phyloP scores from a whole-genome alignment of 2,329 filamentous ascomycete species.

The Xylariales sp. region DNA sequence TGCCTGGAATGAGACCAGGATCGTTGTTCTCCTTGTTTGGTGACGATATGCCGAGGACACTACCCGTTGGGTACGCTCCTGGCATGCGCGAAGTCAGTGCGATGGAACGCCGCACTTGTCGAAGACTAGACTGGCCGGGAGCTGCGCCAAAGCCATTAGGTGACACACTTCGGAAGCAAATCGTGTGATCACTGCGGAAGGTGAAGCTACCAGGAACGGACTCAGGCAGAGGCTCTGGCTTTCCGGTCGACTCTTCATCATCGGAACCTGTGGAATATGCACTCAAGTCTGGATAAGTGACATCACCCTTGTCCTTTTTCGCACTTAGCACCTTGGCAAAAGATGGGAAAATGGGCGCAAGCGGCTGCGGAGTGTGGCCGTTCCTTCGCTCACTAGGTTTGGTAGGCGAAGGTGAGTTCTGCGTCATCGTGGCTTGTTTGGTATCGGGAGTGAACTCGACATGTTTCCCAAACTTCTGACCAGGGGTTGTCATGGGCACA shows the following conservation, averaged over 20 bases:
- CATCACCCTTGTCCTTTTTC: constrained; percentile 25
- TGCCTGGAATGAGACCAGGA: constrained; percentile 31
- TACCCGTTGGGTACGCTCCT: constrained; percentile 45
- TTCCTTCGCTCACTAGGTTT: constrained; percentile 44
- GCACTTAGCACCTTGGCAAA: constrained; percentile 24
- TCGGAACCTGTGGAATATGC: constrained; percentile 19
- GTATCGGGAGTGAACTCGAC: constrained; percentile 77
- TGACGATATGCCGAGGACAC: constrained; percentile 18
- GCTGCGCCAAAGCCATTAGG: constrained; percentile 51
- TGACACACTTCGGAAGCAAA: constrained; percentile 47
- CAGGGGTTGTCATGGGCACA: constrained; percentile 59
- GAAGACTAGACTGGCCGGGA: constrained; percentile 56
- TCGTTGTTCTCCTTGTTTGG: constrained; percentile 35
- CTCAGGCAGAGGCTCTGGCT: constrained; percentile 19
- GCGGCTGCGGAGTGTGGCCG: constrained; percentile 29
- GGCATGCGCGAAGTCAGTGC: constrained; percentile 43
- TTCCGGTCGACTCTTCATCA: constrained; percentile 3
- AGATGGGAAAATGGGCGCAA: constrained; percentile 27
- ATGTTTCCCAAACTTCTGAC: constrained; percentile 63
- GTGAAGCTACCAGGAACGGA: constrained; percentile 56
- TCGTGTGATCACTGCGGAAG: constrained; percentile 63
- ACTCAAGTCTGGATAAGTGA: constrained; percentile 52
- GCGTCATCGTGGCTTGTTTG: constrained; percentile 40
- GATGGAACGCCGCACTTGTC: constrained; percentile 53
- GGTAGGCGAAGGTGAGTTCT: constrained; percentile 53